These are phyloP conservation scores for Pleurotus salmoneostramineus DNA, from an alignment of 768 basidiomycete species.

Conservation along the genomic window DNA sequence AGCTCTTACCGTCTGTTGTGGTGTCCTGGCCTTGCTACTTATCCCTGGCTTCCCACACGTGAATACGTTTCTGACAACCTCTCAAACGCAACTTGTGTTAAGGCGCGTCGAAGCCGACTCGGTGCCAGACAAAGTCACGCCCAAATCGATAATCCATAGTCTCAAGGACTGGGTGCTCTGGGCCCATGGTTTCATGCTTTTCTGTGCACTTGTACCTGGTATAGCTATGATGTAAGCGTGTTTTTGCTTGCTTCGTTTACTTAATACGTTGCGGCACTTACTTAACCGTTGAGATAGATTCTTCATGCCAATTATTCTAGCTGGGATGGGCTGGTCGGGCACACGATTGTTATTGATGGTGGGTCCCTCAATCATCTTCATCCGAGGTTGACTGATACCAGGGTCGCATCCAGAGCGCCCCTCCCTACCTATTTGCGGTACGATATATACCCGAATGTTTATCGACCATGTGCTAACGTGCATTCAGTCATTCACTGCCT, in stretches of 20 bases:
- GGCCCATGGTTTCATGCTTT: slow-evolving; percentile 30
- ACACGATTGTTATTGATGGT: too few species aligned
- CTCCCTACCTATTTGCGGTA: slow-evolving; percentile 45
- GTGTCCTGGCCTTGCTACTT: slow-evolving; percentile 33
- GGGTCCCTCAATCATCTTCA: background rate
- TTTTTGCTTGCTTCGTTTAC: too few species aligned
- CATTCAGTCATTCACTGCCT: slow-evolving; percentile 29
- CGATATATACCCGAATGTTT: slow-evolving; percentile 13
- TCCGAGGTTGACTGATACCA: background rate
- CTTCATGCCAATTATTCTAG: too few species aligned
- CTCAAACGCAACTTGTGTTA: slow-evolving; percentile 39
- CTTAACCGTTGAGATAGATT: too few species aligned
- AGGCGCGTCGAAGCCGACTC: slow-evolving; percentile 45
- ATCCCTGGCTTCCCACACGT: slow-evolving; percentile 44
- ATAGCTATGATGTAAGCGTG: too few species aligned
- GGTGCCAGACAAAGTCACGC: slow-evolving; percentile 36
- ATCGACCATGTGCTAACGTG: background rate
- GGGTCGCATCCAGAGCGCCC: slow-evolving; percentile 31
- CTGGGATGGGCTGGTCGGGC: too few species aligned
- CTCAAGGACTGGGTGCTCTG: slow-evolving; percentile 43
- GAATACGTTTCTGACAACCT: slow-evolving; percentile 38
- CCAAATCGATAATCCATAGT: slow-evolving; percentile 29
- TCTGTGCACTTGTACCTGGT: too few species aligned
- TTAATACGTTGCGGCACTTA: too few species aligned
- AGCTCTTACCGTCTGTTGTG: slow-evolving; percentile 35